phyloP scores from a whole-genome alignment of 2,329 filamentous ascomycete species.

The Thermothelomyces thermophilus region DNA sequence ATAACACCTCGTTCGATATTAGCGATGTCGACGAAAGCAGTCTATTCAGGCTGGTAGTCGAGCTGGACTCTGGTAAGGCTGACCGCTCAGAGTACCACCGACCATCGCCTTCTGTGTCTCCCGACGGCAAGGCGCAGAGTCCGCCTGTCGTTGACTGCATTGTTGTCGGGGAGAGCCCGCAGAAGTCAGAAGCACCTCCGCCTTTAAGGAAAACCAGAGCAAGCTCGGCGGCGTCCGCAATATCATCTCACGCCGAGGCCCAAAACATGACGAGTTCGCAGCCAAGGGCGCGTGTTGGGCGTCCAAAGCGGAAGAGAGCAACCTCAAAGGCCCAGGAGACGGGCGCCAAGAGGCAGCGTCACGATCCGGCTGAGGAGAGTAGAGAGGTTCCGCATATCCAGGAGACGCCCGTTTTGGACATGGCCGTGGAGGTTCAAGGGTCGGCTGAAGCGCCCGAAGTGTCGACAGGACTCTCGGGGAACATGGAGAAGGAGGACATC shows the following conservation, averaged over 20 bases:
- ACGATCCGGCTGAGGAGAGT: conserved; percentile 8
- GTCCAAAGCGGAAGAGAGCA: conserved; percentile 29
- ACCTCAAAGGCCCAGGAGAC: conserved; percentile 23
- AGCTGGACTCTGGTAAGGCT: conserved; percentile 40
- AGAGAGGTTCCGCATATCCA: conserved; percentile 24
- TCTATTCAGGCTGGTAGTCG: conserved; percentile 43
- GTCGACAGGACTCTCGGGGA: background rate
- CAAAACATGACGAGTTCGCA: conserved; percentile 21
- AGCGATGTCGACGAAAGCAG: conserved; percentile 43
- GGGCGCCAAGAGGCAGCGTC: conserved; percentile 27
- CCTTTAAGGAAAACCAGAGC: conserved; percentile 17
- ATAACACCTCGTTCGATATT: conserved; percentile 33
- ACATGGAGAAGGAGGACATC: background rate
- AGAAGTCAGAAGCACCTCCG: conserved; percentile 11
- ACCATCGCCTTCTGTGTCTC: conserved; percentile 25
- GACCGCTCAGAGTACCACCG: conserved; percentile 25
- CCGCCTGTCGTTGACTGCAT: conserved; percentile 29
- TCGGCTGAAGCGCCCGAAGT: background rate
- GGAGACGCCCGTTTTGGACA: background rate
- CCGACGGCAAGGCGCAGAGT: conserved; percentile 23
- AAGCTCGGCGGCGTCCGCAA: conserved; percentile 4
- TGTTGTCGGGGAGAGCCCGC: conserved; percentile 26
- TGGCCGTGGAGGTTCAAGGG: conserved; percentile 5
- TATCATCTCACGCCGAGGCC: conserved; percentile 13
- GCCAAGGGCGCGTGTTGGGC: conserved; percentile 12